Conservation (phyloP, 1,139 yeast genomes). For the Saccharomyces hybrid region DNA sequence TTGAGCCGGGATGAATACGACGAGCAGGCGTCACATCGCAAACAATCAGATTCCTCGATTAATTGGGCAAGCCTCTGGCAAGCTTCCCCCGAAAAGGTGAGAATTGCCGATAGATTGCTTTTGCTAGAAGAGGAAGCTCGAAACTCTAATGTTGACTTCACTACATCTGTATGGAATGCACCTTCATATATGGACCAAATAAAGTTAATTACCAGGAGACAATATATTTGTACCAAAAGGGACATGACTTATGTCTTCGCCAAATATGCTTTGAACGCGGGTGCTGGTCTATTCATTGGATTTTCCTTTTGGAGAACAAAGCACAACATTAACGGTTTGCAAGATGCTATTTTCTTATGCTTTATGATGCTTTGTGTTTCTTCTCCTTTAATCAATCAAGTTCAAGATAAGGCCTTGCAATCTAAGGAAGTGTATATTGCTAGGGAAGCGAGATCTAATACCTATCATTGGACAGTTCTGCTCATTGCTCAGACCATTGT, state of each 20-base stretch:
- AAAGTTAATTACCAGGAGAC: conserved; percentile 32
- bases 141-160: conserved; percentile 23
- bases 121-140: conserved; percentile 20
- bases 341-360: too few species aligned
- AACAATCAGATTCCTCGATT: neutral
- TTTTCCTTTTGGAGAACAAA: too few species aligned
- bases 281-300: conserved; percentile 37
- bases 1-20: conserved; percentile 35
- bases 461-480: conserved; percentile 56
- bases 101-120: conserved; percentile 22
- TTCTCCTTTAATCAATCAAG: too few species aligned
- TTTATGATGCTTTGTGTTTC: too few species aligned
- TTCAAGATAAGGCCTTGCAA: conserved; percentile 40
- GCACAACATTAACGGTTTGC: too few species aligned
- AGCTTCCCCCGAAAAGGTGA: conserved; percentile 32
- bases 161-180: conserved; percentile 31
- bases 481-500: conserved; percentile 42
- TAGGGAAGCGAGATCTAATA: conserved; percentile 53
- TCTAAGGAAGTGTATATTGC: conserved; percentile 50
- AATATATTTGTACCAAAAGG: conserved; percentile 36
- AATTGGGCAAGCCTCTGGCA: conserved; percentile 45
- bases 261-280: conserved; percentile 35
- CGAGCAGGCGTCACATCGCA: conserved; percentile 26
- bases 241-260: conserved; percentile 39
- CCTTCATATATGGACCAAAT: conserved; percentile 28